Evolutionary conservation across 805 yeast genomes (phyloP).

Genomic region (Wickerhamomyces kurtzmanii): DNA sequence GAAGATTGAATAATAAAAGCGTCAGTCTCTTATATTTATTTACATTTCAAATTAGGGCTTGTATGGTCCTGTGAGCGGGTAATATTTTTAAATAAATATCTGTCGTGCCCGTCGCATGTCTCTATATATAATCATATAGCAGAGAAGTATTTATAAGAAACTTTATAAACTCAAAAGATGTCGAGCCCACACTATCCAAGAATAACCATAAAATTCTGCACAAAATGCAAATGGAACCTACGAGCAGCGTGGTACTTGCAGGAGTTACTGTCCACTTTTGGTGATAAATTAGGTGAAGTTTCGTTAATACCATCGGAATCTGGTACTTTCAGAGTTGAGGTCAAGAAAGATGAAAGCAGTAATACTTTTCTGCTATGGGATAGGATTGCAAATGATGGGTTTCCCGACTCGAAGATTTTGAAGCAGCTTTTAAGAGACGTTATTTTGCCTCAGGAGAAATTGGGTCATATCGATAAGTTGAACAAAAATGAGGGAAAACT

Average conservation of each 20-base stretch:
- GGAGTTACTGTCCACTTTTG: slow-evolving; percentile 79
- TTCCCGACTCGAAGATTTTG: slow-evolving; percentile 77
- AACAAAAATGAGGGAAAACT: slow-evolving; percentile 11
- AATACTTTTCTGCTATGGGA: slow-evolving; percentile 43
- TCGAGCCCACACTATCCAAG: slow-evolving; percentile 51
- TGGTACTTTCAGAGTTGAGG: slow-evolving; percentile 54
- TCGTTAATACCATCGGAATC: slow-evolving; percentile 34
- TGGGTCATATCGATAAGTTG: slow-evolving; percentile 57
- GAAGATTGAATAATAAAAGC: no score
- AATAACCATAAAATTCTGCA: slow-evolving; percentile 66
- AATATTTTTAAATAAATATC: no score
- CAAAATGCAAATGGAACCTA: slow-evolving; percentile 80
- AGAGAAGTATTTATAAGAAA: no score
- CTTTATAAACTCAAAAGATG: no score
- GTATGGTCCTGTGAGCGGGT: no score
- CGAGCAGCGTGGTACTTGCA: slow-evolving; percentile 85
- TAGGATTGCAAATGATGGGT: slow-evolving; percentile 55
- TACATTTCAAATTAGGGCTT: no score
- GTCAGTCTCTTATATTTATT: no score
- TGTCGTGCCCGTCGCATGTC: no score
- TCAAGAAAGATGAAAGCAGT: slow-evolving; percentile 25
- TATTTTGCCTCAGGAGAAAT: slow-evolving; percentile 39
- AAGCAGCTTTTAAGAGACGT: slow-evolving; percentile 57
- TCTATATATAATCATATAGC: no score
- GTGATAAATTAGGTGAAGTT: slow-evolving; percentile 43